Evolutionary conservation across 306 rosid species (phyloP).

Genomic region (Leucaena leucocephala): DNA sequence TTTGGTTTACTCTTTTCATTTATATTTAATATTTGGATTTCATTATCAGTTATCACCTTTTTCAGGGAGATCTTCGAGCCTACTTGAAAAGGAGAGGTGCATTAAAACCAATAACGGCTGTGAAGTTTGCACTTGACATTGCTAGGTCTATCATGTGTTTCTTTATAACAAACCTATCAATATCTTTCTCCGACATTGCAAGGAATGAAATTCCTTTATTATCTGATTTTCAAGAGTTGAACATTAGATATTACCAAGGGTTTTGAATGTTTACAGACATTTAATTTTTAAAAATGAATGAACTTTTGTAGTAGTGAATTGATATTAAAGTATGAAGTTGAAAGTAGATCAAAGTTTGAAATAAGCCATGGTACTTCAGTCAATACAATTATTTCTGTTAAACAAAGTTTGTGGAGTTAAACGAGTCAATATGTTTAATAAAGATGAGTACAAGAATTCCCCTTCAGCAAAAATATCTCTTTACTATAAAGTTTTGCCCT

Average conservation of each 20-base stretch:
- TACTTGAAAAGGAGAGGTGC: slow-evolving; percentile 70
- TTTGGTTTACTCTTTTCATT: neutral
- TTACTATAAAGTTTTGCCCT: neutral
- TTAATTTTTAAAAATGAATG: neutral
- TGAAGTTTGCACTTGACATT: slow-evolving; percentile 91
- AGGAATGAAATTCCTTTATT: slow-evolving; percentile 33
- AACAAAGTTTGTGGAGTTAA: neutral
- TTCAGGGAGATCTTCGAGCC: slow-evolving; percentile 75
- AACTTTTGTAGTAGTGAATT: neutral
- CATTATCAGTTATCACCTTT: slow-evolving; percentile 29
- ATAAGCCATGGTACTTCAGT: neutral
- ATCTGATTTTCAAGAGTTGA: slow-evolving; percentile 27
- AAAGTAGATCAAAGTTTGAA: too few species aligned
- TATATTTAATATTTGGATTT: slow-evolving; percentile 27
- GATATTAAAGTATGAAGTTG: neutral
- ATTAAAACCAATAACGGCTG: slow-evolving; percentile 56
- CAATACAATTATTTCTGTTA: neutral
- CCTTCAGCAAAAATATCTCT: neutral
- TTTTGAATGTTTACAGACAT: neutral
- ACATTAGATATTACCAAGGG: neutral
- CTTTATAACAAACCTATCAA: slow-evolving; percentile 31
- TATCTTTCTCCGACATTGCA: slow-evolving; percentile 16
- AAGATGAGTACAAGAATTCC: neutral
- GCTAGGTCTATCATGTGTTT: slow-evolving; percentile 65
- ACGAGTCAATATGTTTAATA: neutral